phyloP scores from a whole-genome alignment of 495 filamentous ascomycete species.

The Hypoxylon intermedium region DNA sequence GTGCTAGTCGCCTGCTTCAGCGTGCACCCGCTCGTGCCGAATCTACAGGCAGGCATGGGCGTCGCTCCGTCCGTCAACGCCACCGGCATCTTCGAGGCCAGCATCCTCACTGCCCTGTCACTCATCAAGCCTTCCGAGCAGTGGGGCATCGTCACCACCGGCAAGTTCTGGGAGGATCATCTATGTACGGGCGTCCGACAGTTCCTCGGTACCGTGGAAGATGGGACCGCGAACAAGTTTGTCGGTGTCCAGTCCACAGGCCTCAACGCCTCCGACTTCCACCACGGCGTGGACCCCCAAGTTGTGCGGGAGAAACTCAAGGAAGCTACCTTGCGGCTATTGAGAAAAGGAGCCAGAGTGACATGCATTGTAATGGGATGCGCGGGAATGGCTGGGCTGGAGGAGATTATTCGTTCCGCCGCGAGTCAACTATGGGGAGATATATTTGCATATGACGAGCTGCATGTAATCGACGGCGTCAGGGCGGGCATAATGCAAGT shows the following conservation, averaged over 20 bases:
- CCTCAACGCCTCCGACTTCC: constrained; percentile 80
- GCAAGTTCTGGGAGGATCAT: constrained; percentile 78
- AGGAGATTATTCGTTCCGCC: constrained; percentile 75
- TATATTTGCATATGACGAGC: constrained; percentile 58
- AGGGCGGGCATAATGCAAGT: constrained; percentile 76
- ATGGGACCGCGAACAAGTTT: constrained; percentile 54
- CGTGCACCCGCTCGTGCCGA: constrained; percentile 77
- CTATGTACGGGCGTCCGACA: constrained; percentile 66
- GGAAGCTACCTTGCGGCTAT: constrained; percentile 70
- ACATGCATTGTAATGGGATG: constrained; percentile 78
- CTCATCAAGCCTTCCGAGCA: constrained; percentile 51
- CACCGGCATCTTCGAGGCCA: constrained; percentile 88
- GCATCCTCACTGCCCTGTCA: constrained; percentile 65
- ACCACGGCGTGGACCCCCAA: constrained; percentile 66
- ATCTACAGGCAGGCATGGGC: constrained; percentile 52
- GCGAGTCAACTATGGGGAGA: constrained; percentile 69
- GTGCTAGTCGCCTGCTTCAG: constrained; percentile 91
- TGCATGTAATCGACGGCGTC: constrained; percentile 86
- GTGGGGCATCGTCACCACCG: constrained; percentile 92
- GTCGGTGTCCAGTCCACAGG: constrained; percentile 86
- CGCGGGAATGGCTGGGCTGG: constrained; percentile 92
- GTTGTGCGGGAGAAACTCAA: constrained; percentile 70
- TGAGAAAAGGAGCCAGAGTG: constrained; percentile 60
- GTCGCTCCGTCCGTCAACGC: constrained; percentile 51
- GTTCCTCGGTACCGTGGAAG: constrained; percentile 58